Evolutionary conservation across 2,329 filamentous ascomycete species (phyloP).

Genomic region (Pseudogymnoascus sp.): DNA sequence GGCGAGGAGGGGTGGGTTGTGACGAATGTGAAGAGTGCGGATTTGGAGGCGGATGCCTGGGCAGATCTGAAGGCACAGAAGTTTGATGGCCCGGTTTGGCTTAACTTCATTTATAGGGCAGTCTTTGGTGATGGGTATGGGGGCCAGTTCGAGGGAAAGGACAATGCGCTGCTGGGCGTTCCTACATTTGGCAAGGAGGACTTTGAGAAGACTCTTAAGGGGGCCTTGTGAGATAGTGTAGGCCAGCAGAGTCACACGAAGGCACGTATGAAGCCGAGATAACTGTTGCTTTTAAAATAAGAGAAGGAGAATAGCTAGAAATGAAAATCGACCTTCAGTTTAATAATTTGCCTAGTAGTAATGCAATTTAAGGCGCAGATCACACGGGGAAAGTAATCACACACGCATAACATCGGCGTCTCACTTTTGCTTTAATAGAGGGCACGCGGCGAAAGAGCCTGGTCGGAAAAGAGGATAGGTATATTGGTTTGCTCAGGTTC

Average conservation of each 20-base stretch:
- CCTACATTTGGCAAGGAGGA: slow-evolving; percentile 34
- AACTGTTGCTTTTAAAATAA: not conserved
- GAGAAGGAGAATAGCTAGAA: not conserved
- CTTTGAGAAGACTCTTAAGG: slow-evolving; percentile 28
- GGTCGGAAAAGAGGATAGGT: not conserved
- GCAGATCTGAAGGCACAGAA: slow-evolving; percentile 21
- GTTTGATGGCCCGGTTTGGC: slow-evolving; percentile 26
- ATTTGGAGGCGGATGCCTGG: slow-evolving; percentile 17
- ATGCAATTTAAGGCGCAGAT: too few relatives aligned
- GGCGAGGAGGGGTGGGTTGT: slow-evolving; percentile 25
- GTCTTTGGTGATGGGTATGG: slow-evolving; percentile 30
- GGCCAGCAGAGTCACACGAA: not conserved
- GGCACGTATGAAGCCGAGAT: too few relatives aligned
- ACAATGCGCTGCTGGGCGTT: slow-evolving; percentile 37
- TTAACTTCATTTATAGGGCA: slow-evolving; percentile 27
- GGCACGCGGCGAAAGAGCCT: not conserved
- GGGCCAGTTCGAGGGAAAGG: slow-evolving; percentile 29
- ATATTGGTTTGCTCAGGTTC: too few relatives aligned
- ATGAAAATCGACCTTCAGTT: not conserved
- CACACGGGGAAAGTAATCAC: not conserved
- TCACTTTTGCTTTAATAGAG: not conserved
- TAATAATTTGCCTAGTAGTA: not conserved
- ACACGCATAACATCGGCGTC: not conserved
- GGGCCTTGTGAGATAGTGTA: not conserved
- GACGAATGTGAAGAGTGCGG: slow-evolving; percentile 13